Percentiles rank a stretch among this genome's conserved stretches.
Evolutionary conservation across 306 rosid species (phyloP).

Genomic region (Pyrus bretschneideri): DNA sequence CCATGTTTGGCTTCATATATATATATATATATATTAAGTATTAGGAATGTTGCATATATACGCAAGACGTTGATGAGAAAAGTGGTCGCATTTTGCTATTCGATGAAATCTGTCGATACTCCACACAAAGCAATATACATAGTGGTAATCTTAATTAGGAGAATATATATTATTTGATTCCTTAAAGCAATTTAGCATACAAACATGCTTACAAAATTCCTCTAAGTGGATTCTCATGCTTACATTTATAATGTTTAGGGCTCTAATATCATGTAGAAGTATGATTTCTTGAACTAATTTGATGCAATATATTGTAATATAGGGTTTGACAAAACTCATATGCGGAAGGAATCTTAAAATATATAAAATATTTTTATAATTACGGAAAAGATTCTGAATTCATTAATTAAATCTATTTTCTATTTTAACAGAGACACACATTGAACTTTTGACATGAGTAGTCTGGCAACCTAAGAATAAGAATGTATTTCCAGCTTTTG

Average conservation of each 20-base stretch:
- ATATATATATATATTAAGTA: neutral
- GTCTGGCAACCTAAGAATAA: neutral
- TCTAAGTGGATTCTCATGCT: neutral
- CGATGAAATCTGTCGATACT: neutral
- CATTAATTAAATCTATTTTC: too few relatives aligned
- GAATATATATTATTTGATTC: slow-evolving; percentile 32
- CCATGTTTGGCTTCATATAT: neutral
- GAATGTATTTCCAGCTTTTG: neutral
- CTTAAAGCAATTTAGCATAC: slow-evolving; percentile 21
- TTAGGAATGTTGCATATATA: neutral
- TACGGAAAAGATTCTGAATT: too few relatives aligned
- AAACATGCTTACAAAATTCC: slow-evolving; percentile 28
- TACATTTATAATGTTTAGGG: neutral
- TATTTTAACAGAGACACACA: too few relatives aligned
- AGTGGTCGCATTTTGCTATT: neutral
- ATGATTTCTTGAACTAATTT: too few relatives aligned
- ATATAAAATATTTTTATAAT: too few relatives aligned
- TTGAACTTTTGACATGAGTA: neutral
- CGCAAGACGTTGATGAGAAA: neutral
- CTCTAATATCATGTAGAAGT: too few relatives aligned
- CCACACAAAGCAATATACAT: neutral
- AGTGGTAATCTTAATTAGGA: neutral
- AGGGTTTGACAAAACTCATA: too few relatives aligned
- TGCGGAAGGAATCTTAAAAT: too few relatives aligned
- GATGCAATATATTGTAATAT: too few relatives aligned